Percentiles rank a stretch among this genome's conserved stretches.
These are phyloP conservation scores for Aristolochia californica DNA, from an alignment of 164 flowering plant species.

Conservation along the genomic window DNA sequence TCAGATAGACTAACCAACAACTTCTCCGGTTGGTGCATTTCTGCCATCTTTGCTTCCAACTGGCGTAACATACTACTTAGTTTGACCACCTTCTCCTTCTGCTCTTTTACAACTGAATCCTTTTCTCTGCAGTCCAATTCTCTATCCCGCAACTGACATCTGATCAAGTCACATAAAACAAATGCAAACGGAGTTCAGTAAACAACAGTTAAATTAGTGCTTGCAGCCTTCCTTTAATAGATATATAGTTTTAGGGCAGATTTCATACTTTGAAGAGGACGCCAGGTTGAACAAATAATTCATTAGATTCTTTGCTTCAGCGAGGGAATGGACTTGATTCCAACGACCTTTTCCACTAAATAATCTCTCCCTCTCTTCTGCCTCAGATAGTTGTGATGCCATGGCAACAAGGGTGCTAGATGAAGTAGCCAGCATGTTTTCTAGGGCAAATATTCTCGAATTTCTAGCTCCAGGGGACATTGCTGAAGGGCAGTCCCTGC, in stretches of 20 bases:
- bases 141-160: slow-evolving; percentile 71
- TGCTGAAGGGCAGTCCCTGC: slow-evolving; percentile 39
- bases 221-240: neutral
- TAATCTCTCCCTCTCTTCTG: slow-evolving; percentile 83
- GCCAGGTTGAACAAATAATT: slow-evolving; percentile 69
- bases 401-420: slow-evolving; percentile 82
- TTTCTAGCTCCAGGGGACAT: slow-evolving; percentile 99
- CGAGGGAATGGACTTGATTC: slow-evolving; percentile 87
- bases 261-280: slow-evolving; percentile 70
- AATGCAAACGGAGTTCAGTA: neutral
- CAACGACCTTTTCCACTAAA: slow-evolving; percentile 91
- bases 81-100: slow-evolving; percentile 66
- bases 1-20: slow-evolving; percentile 32
- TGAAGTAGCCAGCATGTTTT: slow-evolving; percentile 88
- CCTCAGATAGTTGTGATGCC: slow-evolving; percentile 97
- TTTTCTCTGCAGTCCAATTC: slow-evolving; percentile 77
- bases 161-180: slow-evolving; percentile 11
- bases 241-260: neutral
- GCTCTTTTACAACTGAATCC: slow-evolving; percentile 53
- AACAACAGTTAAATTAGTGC: neutral
- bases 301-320: slow-evolving; percentile 91
- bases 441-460: slow-evolving; percentile 90
- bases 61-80: slow-evolving; percentile 44
- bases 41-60: slow-evolving; percentile 37
- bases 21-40: slow-evolving; percentile 37